Evolutionary conservation across 768 basidiomycete genomes (phyloP), one percentile per base, ranked within the genome.

Genomic region (Gloeophyllum trabeum): DNA sequence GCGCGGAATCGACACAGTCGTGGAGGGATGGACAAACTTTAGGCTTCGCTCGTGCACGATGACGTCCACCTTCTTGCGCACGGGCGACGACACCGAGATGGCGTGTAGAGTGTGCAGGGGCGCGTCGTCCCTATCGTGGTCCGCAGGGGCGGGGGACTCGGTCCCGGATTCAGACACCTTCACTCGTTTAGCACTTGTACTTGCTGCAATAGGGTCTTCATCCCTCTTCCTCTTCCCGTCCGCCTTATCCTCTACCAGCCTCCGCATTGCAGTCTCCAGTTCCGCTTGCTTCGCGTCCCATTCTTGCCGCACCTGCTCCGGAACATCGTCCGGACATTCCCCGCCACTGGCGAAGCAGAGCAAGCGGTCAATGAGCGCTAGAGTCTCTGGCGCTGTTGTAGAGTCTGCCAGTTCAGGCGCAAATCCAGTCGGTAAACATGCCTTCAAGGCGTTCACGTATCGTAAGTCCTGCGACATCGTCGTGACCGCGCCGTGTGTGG

Each of bases 61-160:
- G 50, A 86, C 68, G 51, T 87, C 75, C 28, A 81, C 71, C 48
- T 84, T 86, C 62, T 82, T 85, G 40, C 86, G 77, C 40, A 87
- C 57, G 7, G 85, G 85, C 0, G 84, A 76, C 7, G 79, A 75
- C n/a, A 70, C 64, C 22, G 83, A 85, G 32, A 88, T 59, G 14
- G 76, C 60, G 30, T 81, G 75, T 1, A 87, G 61, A 2, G 78
- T 74, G 58, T 73, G 79, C 6, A 71, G 43, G 1, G 77, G 71
- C 0, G 58, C 51, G 25, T 73, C 73, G 24, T 65, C 61, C 28
- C 16, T 32, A 7, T 37, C 36, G 13, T 12, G 7, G 20, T 10
- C 20, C 36, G 36, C 10, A 6, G 12, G 13, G 10, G 36, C 36
- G 36, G 12, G 10, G 36, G 10, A 7, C 28, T 7, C 10, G 28